These are phyloP conservation scores for Pseudofabraea citricarpa DNA, from an alignment of 2,329 filamentous ascomycete genomes.

Conservation along the genomic window DNA sequence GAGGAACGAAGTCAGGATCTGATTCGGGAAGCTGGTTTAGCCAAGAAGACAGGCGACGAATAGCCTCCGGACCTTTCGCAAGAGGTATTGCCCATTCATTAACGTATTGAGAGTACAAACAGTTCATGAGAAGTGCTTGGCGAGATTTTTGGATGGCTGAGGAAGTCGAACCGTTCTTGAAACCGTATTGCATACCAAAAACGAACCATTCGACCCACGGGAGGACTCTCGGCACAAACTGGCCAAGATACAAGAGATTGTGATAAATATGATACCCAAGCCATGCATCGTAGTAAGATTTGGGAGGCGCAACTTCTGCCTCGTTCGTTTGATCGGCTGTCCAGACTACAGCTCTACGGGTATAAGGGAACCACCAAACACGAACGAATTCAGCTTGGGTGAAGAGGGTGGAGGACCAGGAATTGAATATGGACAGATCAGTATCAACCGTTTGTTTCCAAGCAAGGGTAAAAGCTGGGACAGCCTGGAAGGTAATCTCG, in stretches of 20 bases:
- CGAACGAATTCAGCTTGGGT: slow-evolving; percentile 81
- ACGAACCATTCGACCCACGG: slow-evolving; percentile 95
- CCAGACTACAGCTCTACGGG: slow-evolving; percentile 84
- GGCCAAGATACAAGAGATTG: slow-evolving; percentile 76
- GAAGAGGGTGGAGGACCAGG: slow-evolving; percentile 76
- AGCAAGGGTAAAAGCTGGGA: slow-evolving; percentile 74
- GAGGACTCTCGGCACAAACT: slow-evolving; percentile 72
- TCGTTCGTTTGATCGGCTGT: slow-evolving; percentile 73
- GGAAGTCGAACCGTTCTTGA: slow-evolving; percentile 62
- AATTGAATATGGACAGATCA: slow-evolving; percentile 61
- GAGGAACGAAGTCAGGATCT: slow-evolving; percentile 58
- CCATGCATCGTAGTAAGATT: slow-evolving; percentile 74
- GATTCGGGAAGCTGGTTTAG: slow-evolving; percentile 59
- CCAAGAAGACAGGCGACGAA: slow-evolving; percentile 81
- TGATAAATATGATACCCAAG: slow-evolving; percentile 91
- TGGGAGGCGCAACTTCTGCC: slow-evolving; percentile 46
- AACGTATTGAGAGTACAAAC: slow-evolving; percentile 95
- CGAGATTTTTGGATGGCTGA: slow-evolving; percentile 77
- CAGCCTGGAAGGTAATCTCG: slow-evolving; percentile 80
- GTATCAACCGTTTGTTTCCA: slow-evolving; percentile 79
- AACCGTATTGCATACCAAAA: slow-evolving; percentile 96
- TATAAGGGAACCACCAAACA: slow-evolving; percentile 98
- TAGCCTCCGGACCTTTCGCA: slow-evolving; percentile 78
- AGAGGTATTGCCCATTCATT: slow-evolving; percentile 97
- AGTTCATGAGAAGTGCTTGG: slow-evolving; percentile 88